Evolutionary conservation across 805 yeast genomes (phyloP).

Genomic region (Ogataea paraovalis): DNA sequence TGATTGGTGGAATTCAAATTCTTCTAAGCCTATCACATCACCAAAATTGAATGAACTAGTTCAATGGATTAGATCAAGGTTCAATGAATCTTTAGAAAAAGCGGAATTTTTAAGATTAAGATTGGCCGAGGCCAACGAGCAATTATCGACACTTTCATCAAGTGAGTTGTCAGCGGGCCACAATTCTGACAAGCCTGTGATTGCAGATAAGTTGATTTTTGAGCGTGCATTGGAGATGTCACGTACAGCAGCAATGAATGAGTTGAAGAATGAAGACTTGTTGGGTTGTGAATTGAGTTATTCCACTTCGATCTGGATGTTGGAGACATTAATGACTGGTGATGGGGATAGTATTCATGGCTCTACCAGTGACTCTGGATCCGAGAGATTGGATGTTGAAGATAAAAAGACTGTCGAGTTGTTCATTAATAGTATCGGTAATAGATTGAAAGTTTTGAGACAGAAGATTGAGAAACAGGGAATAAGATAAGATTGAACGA

Average conservation of each 20-base stretch:
- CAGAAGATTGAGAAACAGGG: slow-evolving; percentile 44
- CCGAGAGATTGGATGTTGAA: slow-evolving; percentile 54
- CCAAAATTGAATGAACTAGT: slow-evolving; percentile 62
- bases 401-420: slow-evolving; percentile 74
- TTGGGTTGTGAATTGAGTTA: slow-evolving; percentile 82
- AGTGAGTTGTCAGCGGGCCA: slow-evolving; percentile 3
- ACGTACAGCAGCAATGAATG: slow-evolving; percentile 85
- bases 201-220: slow-evolving; percentile 83
- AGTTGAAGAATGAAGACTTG: slow-evolving; percentile 68
- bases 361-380: slow-evolving; percentile 29
- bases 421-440: slow-evolving; percentile 79
- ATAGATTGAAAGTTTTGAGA: slow-evolving; percentile 68
- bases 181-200: slow-evolving; percentile 30
- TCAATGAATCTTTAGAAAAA: slow-evolving; percentile 83
- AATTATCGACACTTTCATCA: slow-evolving; percentile 10
- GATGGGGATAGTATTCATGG: slow-evolving; percentile 11
- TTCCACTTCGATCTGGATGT: slow-evolving; percentile 93
- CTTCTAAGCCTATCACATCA: slow-evolving; percentile 28
- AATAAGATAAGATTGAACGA: slow-evolving; percentile 4
- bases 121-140: slow-evolving; percentile 46
- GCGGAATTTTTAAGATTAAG: slow-evolving; percentile 74
- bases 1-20: slow-evolving; percentile 77
- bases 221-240: slow-evolving; percentile 94
- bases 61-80: slow-evolving; percentile 87
- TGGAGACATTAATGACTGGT: slow-evolving; percentile 72